These are phyloP conservation scores for Aspergillus sclerotiicarbonarius DNA, from an alignment of 495 filamentous ascomycete genomes.

Conservation along the genomic window DNA sequence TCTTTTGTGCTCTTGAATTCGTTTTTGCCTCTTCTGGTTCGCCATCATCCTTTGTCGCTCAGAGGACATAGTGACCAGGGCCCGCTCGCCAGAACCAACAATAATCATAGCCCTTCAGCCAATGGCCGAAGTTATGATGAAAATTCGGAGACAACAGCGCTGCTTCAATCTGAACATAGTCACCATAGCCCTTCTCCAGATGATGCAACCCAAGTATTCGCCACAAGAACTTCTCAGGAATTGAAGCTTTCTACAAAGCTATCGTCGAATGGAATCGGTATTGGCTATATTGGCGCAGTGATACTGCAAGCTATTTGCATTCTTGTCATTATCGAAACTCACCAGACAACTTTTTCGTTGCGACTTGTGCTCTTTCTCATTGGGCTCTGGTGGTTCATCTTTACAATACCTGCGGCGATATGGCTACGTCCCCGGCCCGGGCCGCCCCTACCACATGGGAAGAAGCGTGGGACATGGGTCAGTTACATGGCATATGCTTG, in stretches of 20 bases:
- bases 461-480: constrained; percentile 45
- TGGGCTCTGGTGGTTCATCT: constrained; percentile 91
- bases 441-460: constrained; percentile 61
- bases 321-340: constrained; percentile 61
- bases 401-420: constrained; percentile 83
- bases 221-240: constrained; percentile 52
- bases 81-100: neutral
- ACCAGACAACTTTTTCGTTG: constrained; percentile 74
- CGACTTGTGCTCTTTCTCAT: constrained; percentile 82
- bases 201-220: constrained; percentile 15
- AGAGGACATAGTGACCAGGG: constrained; percentile 7
- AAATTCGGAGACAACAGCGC: constrained; percentile 35
- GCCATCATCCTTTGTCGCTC: constrained; percentile 62
- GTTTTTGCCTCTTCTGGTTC: constrained; percentile 76
- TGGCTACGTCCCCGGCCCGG: constrained; percentile 92
- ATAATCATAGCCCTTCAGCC: neutral
- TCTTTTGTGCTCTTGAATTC: constrained; percentile 85
- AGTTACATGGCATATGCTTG: constrained; percentile 78
- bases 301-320: constrained; percentile 77
- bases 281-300: constrained; percentile 82
- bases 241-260: constrained; percentile 78
- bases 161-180: constrained; percentile 22
- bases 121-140: neutral
- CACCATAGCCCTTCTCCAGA: constrained; percentile 1
- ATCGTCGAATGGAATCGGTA: constrained; percentile 85